phyloP scores from a whole-genome alignment of 2,329 filamentous ascomycete species.

The Emmonsiellopsis sp. region DNA sequence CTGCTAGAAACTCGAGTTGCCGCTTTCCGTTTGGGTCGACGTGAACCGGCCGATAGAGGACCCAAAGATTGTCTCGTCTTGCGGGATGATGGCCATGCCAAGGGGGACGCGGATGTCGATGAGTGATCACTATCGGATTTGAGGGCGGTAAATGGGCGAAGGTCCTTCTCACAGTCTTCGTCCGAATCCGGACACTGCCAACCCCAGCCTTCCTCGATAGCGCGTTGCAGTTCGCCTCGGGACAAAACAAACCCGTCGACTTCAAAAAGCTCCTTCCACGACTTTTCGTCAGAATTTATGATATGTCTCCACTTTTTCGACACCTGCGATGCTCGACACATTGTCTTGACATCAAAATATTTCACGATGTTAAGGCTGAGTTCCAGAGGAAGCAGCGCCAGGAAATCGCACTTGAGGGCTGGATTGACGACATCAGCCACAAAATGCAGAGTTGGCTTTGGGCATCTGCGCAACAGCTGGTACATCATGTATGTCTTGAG shows the following conservation, averaged over 20 bases:
- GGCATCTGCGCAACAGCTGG: conserved; percentile 79
- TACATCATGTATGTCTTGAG: conserved; percentile 97
- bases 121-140: conserved; percentile 32
- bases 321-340: conserved; percentile 84
- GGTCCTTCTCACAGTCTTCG: conserved; percentile 69
- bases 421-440: conserved; percentile 89
- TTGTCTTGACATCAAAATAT: conserved; percentile 74
- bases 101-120: conserved; percentile 10
- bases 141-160: conserved; percentile 47
- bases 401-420: conserved; percentile 86
- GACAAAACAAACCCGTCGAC: conserved; percentile 71
- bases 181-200: conserved; percentile 81
- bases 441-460: conserved; percentile 78
- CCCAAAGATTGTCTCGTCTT: conserved; percentile 16
- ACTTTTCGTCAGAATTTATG: conserved; percentile 84
- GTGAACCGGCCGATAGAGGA: conserved; percentile 11
- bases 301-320: conserved; percentile 90
- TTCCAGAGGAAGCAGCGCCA: conserved; percentile 74
- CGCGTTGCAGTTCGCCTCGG: conserved; percentile 71
- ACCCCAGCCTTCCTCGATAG: conserved; percentile 88
- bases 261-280: conserved; percentile 90
- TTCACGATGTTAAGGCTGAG: conserved; percentile 79
- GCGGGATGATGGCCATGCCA: conserved; percentile 15
- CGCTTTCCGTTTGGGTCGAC: conserved; percentile 40
- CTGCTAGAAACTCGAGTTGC: conserved; percentile 34